These are phyloP conservation scores for Umbellularia californica DNA, from an alignment of 164 flowering plant species.

Conservation along the genomic window DNA sequence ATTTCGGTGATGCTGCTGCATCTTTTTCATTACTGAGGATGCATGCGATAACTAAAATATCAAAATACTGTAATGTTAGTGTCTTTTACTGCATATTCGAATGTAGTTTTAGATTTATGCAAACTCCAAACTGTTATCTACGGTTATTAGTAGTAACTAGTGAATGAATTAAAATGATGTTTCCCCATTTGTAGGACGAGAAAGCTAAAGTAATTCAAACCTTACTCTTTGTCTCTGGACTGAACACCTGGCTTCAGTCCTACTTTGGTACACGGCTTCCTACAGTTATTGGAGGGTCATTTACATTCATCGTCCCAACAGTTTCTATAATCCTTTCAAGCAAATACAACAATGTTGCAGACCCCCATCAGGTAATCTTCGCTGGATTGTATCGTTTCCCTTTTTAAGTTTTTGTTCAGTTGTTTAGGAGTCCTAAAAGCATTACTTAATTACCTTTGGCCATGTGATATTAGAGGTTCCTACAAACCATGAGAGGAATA, in stretches of 20 bases:
- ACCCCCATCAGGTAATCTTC: conserved; percentile 59
- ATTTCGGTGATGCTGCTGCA: no score
- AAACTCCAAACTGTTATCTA: not conserved
- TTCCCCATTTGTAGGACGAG: conserved; percentile 55
- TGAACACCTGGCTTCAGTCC: conserved; percentile 80
- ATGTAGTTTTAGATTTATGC: not conserved
- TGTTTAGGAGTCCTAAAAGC: not conserved
- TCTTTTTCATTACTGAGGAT: no score
- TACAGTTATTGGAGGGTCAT: conserved; percentile 87
- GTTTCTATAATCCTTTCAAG: conserved; percentile 83
- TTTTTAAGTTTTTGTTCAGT: not conserved
- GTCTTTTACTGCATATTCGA: not conserved
- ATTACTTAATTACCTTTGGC: not conserved
- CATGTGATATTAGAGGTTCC: conserved; percentile 54
- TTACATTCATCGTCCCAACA: conserved; percentile 85
- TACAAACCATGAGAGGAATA: conserved; percentile 75
- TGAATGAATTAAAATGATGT: not conserved
- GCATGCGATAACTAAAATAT: not conserved
- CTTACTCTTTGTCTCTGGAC: conserved; percentile 85
- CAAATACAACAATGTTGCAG: conserved; percentile 51
- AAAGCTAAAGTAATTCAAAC: conserved; percentile 93
- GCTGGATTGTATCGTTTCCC: not conserved
- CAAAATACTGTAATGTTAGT: not conserved
- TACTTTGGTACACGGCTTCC: conserved; percentile 87
- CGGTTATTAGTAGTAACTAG: not conserved